Evolutionary conservation across 768 basidiomycete genomes (phyloP), one percentile per base, ranked within the genome.

Genomic region (Exsudoporus frostii): DNA sequence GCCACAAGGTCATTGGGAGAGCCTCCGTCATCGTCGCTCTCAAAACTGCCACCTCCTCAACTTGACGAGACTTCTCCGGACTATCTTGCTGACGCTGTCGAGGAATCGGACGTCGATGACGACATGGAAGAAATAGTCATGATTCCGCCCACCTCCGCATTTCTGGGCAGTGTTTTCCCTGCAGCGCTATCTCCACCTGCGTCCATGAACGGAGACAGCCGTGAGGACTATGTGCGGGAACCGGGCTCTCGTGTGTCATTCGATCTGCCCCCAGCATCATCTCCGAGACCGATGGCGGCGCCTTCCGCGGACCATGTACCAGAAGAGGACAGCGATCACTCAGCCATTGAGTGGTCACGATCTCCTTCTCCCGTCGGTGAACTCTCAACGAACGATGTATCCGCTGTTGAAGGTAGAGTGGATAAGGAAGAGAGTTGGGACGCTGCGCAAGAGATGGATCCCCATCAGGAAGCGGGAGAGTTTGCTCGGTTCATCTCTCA

Each of bases 401-500:
- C 64, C 40, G 45, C 59, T 45, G 52, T 54, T 3, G 63, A 68
- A 46, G 63, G 62, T 3, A 65, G 45, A 42, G 61, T 65, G 22
- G 49, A 58, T 9, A 54, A 56, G 36, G 70, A 68, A 22, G 79
- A 78, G 39, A 77, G 82, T 20, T 92, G 87, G 80, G 92, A 95
- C 58, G 85, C 87, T 2, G 88, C 85, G n/a, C 79, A 91, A 30
- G 92, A 94, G 67, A 89, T 93, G 77, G 87, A 90, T 59, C 76
- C 81, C 2, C 80, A 81, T 39, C 84, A 80, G 0, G 90, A 95
- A 69, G 88, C 88, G 59, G 84, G 88, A 40, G 92, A 94, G 65
- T 98, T 94, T 72, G 94, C 88, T n/a, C 80, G 82, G 10, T 96
- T 98, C 64, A 71, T 98, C 53, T 92, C 95, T 1, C 87, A 93